Base-by-base conservation (phyloP, 371 early-diverging fungal genomes). In the Syncephalastrum contaminatum region DNA sequence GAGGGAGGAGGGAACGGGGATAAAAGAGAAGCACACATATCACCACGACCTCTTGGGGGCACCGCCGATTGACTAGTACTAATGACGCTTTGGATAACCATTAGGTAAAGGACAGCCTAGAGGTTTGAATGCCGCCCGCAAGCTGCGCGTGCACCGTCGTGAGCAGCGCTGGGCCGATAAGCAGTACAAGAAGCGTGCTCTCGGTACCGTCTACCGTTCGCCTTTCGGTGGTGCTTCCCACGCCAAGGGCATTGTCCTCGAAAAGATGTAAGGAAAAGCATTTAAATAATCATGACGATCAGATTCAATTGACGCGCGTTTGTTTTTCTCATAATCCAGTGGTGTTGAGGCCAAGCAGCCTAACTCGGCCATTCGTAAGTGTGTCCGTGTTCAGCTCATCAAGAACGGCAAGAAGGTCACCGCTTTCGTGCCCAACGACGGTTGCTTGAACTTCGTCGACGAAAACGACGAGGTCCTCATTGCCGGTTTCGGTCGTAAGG, bases 311-410 rank as follows among this genome's bases (percentile, higher is more conserved):
- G 16, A 43, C 30, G 12, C 25, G 12, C 4, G 21, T 25, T n/a
- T 14, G 15, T 16, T 52, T 57, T 8, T 46, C 45, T 53, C 36
- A 10, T 30, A 10, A 30, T 30, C 2, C 10, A 94, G 93, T 83
- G 99, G 99, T 91, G 96, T 99, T 68, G 99, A 99, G 88, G 98
- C 99, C 69, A 99, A 99, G 86, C 99, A 99, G 88, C 99, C 99
- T 70, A 99, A 99, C 96, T 99, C 99, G 82, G 99, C 99, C 72
- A 97, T 99, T 87, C 96, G 99, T 87, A 99, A 99, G 89, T 98
- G 98, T 85, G 99, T 99, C 63, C 95, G 99, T 91, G 98, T 98
- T 63, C 99, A 99, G 85, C 88, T 99, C 63, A 99, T 99, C 89
- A 98, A 98, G 90, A 99, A 99, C 89, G 98, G 96, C 80, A 99